Evolutionary conservation across 805 yeast species (phyloP).

Genomic region (Lipomyces anomalus): DNA sequence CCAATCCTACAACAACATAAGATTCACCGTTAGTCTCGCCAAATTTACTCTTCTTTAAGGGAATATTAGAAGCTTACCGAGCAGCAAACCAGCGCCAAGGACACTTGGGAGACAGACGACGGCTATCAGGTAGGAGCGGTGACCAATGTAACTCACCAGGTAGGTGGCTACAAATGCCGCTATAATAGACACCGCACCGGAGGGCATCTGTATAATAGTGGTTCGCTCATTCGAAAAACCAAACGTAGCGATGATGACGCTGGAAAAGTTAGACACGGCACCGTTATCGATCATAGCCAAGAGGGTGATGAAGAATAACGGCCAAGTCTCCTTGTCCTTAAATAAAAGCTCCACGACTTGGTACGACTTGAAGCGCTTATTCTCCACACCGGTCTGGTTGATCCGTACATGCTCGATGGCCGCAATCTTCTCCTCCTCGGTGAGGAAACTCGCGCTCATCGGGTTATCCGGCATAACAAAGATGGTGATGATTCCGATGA

Average conservation of each 20-base stretch:
- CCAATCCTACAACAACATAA: too few species aligned
- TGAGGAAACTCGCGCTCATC: constrained; percentile 32
- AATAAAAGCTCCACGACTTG: constrained; percentile 49
- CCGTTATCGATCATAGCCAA: constrained; percentile 48
- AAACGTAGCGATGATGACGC: constrained; percentile 42
- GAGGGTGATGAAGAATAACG: constrained; percentile 40
- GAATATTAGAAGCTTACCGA: constrained; percentile 12
- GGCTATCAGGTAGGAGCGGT: constrained; percentile 9
- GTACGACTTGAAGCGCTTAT: constrained; percentile 46
- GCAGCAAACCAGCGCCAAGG: constrained; percentile 11
- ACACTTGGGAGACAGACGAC: constrained; percentile 10
- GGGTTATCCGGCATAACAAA: constrained; percentile 56
- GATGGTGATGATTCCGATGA: constrained; percentile 44
- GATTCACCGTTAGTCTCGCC: too few species aligned
- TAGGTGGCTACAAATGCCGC: constrained; percentile 39
- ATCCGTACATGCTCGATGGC: constrained; percentile 49
- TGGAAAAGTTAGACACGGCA: constrained; percentile 47
- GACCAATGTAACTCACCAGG: constrained; percentile 26
- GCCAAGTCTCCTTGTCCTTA: constrained; percentile 47
- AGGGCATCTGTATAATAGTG: constrained; percentile 43
- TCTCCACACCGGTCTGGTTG: constrained; percentile 57
- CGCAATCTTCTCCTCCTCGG: constrained; percentile 42
- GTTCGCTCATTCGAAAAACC: constrained; percentile 40
- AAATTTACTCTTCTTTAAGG: too few species aligned
- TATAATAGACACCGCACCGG: constrained; percentile 45